Conservation (phyloP, 805 yeast species). For the Komagataella ulmi region DNA sequence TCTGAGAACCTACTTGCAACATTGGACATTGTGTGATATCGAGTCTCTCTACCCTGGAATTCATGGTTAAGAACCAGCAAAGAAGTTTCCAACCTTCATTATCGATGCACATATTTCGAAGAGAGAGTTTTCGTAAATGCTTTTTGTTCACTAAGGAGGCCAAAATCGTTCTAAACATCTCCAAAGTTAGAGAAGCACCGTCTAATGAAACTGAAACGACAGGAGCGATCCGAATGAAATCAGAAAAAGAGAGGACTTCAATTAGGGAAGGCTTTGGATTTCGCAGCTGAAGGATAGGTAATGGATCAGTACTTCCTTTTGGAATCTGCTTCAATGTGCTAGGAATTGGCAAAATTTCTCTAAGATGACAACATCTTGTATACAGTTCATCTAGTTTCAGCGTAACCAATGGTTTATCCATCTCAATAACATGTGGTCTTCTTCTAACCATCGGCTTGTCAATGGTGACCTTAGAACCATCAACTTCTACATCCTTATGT, state of each 20-base stretch:
- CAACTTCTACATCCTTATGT: conserved; percentile 10
- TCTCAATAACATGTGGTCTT: conserved; percentile 9
- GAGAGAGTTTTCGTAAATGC: conserved; percentile 56
- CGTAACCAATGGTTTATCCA: conserved; percentile 24
- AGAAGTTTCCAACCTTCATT: conserved; percentile 65
- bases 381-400: conserved; percentile 56
- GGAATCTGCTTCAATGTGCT: conserved; percentile 77
- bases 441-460: conserved; percentile 54
- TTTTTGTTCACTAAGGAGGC: conserved; percentile 56
- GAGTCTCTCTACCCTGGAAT: conserved; percentile 39
- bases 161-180: conserved; percentile 66
- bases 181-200: conserved; percentile 60
- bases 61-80: conserved; percentile 62
- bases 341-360: conserved; percentile 88
- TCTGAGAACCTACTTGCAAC: conserved; percentile 28
- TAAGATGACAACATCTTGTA: conserved; percentile 84
- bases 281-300: conserved; percentile 55
- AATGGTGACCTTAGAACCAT: conserved; percentile 26
- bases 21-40: conserved; percentile 64
- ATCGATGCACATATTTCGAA: conserved; percentile 68
- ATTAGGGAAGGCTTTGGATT: conserved; percentile 87
- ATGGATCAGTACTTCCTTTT: conserved; percentile 62
- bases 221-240: conserved; percentile 78
- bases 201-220: conserved; percentile 64
- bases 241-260: conserved; percentile 80